These are phyloP conservation scores for Alternaria sp. DNA, from an alignment of 2,329 filamentous ascomycete genomes.

Conservation along the genomic window DNA sequence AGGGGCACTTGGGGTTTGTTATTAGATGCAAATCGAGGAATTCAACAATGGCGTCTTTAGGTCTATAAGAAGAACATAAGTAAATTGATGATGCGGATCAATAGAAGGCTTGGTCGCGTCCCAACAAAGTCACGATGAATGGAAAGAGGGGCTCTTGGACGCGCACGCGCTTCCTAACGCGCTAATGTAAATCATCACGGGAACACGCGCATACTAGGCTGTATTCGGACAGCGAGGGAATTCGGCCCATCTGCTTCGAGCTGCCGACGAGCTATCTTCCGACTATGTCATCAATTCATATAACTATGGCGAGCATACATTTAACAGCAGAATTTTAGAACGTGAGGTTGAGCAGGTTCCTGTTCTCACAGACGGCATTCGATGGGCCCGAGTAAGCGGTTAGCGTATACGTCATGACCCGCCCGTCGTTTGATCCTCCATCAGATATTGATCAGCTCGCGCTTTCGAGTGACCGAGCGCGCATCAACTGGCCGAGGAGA, in stretches of 20 bases:
- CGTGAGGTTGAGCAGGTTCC: not conserved
- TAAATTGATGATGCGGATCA: not conserved
- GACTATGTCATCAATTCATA: not conserved
- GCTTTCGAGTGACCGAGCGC: not conserved
- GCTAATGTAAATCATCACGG: slow-evolving; percentile 40
- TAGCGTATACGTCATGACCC: slow-evolving; percentile 10
- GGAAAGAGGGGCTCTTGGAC: slow-evolving; percentile 1
- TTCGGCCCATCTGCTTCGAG: not conserved
- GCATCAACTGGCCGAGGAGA: not conserved
- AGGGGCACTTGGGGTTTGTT: not conserved
- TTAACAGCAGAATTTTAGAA: not conserved
- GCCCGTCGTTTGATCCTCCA: not conserved
- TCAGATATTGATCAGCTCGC: not conserved
- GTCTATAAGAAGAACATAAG: not conserved
- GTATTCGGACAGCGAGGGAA: not conserved
- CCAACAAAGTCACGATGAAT: not conserved
- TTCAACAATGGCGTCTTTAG: not conserved
- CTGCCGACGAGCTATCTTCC: not conserved
- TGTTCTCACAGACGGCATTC: not conserved
- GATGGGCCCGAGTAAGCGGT: not conserved
- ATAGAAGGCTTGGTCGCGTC: not conserved
- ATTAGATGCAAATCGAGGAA: not conserved
- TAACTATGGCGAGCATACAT: not conserved
- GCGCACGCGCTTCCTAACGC: slow-evolving; percentile 16
- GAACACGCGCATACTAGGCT: slow-evolving; percentile 8